Conservation (phyloP, 1,139 yeast species). For the Scheffersomyces parashehatae region DNA sequence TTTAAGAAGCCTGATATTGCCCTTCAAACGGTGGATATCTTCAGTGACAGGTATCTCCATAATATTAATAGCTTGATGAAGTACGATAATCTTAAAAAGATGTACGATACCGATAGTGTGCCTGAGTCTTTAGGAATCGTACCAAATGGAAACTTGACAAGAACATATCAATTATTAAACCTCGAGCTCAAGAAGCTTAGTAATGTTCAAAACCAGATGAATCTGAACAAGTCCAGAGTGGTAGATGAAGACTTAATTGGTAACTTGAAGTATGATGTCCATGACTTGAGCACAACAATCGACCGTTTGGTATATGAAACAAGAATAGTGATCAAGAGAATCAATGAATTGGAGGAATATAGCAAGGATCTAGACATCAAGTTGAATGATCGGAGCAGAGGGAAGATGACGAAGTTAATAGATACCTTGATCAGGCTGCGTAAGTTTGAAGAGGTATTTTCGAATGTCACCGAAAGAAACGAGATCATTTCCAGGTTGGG, state of each 20-base stretch:
- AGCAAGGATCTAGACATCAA: slow-evolving; percentile 47
- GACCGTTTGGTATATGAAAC: slow-evolving; percentile 83
- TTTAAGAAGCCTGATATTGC: slow-evolving; percentile 7
- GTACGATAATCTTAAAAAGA: slow-evolving; percentile 20
- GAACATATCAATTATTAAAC: slow-evolving; percentile 31
- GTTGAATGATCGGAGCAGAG: slow-evolving; percentile 29
- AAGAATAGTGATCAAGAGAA: slow-evolving; percentile 66
- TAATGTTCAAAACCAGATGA: slow-evolving; percentile 30
- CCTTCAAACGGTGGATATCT: slow-evolving; percentile 1
- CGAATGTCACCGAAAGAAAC: slow-evolving; percentile 28
- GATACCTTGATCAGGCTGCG: slow-evolving; percentile 39
- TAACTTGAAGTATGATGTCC: slow-evolving; percentile 49
- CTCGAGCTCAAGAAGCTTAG: slow-evolving; percentile 33
- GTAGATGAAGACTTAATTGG: slow-evolving; percentile 33
- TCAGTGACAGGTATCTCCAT: slow-evolving; percentile 8
- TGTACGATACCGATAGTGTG: slow-evolving; percentile 8
- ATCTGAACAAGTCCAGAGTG: slow-evolving; percentile 29
- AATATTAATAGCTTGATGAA: slow-evolving; percentile 24
- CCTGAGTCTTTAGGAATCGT: slow-evolving; percentile 1
- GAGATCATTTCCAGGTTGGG: slow-evolving; percentile 29
- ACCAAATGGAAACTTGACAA: slow-evolving; percentile 19
- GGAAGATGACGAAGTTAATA: slow-evolving; percentile 30
- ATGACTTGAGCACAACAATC: slow-evolving; percentile 66
- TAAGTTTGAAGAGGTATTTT: slow-evolving; percentile 34
- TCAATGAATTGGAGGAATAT: slow-evolving; percentile 80